A percentile compares a stretch with the other conserved stretches of the same genome.
phyloP scores from a whole-genome alignment of 345 rosid species.

The Lepidium sativum region DNA sequence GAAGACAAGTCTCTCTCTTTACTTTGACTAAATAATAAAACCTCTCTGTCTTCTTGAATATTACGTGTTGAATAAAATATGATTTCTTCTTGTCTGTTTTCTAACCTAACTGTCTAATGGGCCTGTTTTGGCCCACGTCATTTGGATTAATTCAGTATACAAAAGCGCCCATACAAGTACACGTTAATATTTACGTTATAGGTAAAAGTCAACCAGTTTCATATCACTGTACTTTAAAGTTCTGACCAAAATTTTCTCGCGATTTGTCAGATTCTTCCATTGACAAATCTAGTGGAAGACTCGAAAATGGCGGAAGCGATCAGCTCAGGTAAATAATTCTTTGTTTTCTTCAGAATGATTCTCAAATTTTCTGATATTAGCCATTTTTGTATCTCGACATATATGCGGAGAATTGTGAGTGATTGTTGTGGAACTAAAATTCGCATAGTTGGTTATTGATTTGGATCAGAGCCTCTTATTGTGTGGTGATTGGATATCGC shows the following conservation, averaged over 20 bases:
- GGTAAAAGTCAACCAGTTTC: not conserved
- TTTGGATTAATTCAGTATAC: not conserved
- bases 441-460: not conserved
- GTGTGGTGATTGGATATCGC: not conserved
- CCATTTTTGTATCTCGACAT: not conserved
- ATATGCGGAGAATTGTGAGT: not conserved
- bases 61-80: not conserved
- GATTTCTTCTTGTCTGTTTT: not conserved
- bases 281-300: not conserved
- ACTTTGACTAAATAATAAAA: slow-evolving; percentile 1
- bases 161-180: not conserved
- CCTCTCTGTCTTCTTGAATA: not conserved
- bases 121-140: not conserved
- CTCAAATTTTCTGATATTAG: not conserved
- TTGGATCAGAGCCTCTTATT: not conserved
- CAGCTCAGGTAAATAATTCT: slow-evolving; percentile 9
- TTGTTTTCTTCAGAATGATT: not conserved
- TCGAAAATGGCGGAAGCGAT: slow-evolving; percentile 19
- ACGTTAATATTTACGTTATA: not conserved
- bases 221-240: not conserved
- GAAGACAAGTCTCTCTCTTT: not conserved
- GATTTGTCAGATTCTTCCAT: not conserved
- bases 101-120: not conserved
- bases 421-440: not conserved
- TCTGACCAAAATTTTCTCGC: not conserved